Percentiles rank a stretch among this genome's conserved stretches.
Conservation (phyloP, 352 stramenopile species). For the Phytopythium litorale region DNA sequence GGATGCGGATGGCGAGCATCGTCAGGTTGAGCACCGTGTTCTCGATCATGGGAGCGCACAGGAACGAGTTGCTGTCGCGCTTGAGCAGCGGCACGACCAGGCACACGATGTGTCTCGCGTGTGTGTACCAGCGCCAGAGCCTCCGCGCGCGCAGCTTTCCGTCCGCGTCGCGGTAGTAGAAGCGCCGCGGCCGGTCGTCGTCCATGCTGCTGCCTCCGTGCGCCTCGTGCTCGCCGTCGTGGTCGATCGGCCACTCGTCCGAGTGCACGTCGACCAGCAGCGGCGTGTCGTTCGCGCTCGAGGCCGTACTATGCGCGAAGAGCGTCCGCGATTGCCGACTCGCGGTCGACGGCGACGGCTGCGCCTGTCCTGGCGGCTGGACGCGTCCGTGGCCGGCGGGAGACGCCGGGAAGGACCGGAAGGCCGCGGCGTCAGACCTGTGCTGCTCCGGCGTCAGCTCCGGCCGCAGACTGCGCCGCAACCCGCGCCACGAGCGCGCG, state of each 20-base stretch:
- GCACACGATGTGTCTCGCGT: constrained; percentile 35
- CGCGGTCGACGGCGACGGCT: background rate
- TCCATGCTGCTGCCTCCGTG: background rate
- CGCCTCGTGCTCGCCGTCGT: background rate
- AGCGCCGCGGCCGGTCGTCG: constrained; percentile 28
- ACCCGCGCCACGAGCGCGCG: background rate
- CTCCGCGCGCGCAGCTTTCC: constrained; percentile 46
- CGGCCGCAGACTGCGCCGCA: background rate
- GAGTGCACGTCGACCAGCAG: constrained; percentile 1
- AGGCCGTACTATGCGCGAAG: background rate
- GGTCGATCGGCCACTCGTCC: background rate
- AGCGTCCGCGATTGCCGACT: background rate
- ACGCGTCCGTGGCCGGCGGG: background rate
- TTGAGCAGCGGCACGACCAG: constrained; percentile 58
- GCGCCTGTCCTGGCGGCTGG: background rate
- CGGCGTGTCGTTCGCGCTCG: constrained; percentile 1
- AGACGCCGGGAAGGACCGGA: background rate
- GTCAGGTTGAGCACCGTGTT: constrained; percentile 68
- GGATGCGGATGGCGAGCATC: constrained; percentile 44
- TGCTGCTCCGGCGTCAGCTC: background rate
- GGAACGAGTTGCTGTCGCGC: constrained; percentile 74
- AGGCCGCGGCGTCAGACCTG: background rate
- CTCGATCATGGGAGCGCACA: constrained; percentile 67
- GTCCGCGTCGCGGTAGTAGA: constrained; percentile 59
- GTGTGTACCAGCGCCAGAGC: constrained; percentile 58